Evolutionary conservation across 2,329 filamentous ascomycete genomes (phyloP), one percentile per base, ranked within the genome.

Genomic region (Neurospora sp.): DNA sequence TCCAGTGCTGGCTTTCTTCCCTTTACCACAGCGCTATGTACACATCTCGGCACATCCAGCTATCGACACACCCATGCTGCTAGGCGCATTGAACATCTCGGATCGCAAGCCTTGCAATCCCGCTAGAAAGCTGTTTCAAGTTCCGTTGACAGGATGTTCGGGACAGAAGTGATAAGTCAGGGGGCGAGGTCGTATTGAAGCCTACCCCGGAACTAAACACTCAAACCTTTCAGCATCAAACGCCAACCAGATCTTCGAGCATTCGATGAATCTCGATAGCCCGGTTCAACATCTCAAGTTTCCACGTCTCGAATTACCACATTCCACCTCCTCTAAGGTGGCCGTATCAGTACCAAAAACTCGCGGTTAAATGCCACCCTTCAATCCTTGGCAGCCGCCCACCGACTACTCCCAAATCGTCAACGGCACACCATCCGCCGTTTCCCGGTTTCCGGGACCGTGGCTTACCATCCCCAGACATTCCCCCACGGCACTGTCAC

Each of bases 361-460:
- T 66, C 52, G 1, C 23, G 62, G 68, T 62, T 39, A 38, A 58
- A 19, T 23, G 28, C 23, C 42, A 11, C 38, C 69, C 28, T 36
- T 36, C 38, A 4, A 23, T 28, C 66, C 38, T 39, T 62, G 52
- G 15, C 52, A 17, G 13, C 33, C 36, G 13, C 43, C 11, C 36
- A 39, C 23, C 38, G 33, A 52, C 43, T 15, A 66, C 7, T 19
- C 71, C 71, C 39, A 67, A 72, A 71, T 68, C 28, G 67, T 62
- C 52, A 71, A 71, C 72, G 72, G 71, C 68, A 71, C 70, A 68
- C 71, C 69, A 69, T 70, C 70, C 69, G 68, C 72, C 71, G 72
- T 17, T 38, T 66, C 71, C 71, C 69, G 71, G 73, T 73, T 73
- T 71, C 68, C 71, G 70, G 71, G 68, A 69, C 42, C 67, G 67